These are phyloP conservation scores for Metschnikowia santaceciliae DNA, from an alignment of 805 yeast genomes.

Conservation along the genomic window DNA sequence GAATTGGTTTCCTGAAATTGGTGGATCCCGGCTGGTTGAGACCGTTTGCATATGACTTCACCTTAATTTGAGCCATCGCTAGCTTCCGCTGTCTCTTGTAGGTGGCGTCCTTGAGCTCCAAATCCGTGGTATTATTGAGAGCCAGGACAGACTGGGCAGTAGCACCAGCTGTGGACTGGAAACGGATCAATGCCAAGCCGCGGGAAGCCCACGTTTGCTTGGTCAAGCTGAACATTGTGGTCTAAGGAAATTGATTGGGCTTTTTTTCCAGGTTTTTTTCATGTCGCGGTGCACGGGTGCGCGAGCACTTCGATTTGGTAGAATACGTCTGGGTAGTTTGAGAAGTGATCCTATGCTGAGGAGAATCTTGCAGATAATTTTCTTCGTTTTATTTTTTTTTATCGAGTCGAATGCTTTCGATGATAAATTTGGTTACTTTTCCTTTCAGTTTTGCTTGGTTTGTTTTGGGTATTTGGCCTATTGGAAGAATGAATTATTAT, in stretches of 20 bases:
- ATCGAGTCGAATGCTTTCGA: no score
- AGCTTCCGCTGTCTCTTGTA: slow-evolving; percentile 70
- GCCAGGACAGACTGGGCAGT: slow-evolving; percentile 1
- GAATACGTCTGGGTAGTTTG: background rate
- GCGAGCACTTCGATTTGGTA: background rate
- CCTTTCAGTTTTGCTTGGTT: no score
- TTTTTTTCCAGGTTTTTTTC: slow-evolving; percentile 8
- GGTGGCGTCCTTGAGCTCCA: slow-evolving; percentile 75
- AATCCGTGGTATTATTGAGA: slow-evolving; percentile 51
- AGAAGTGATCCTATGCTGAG: background rate
- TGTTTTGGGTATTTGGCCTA: no score
- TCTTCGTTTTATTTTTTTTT: no score
- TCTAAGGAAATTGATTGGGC: background rate
- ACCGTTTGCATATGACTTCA: slow-evolving; percentile 72
- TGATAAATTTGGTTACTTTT: no score
- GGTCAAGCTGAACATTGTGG: slow-evolving; percentile 15
- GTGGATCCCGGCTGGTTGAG: slow-evolving; percentile 77
- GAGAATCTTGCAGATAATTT: background rate
- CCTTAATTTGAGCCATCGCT: slow-evolving; percentile 62
- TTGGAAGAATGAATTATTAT: no score
- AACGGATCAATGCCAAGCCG: slow-evolving; percentile 11
- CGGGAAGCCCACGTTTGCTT: slow-evolving; percentile 15
- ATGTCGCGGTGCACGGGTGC: slow-evolving; percentile 16
- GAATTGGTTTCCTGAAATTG: slow-evolving; percentile 85
- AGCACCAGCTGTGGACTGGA: slow-evolving; percentile 14